A percentile compares a stretch with the other conserved stretches of the same genome.
phyloP scores from a whole-genome alignment of 345 rosid species.

The Brassica juncea region DNA sequence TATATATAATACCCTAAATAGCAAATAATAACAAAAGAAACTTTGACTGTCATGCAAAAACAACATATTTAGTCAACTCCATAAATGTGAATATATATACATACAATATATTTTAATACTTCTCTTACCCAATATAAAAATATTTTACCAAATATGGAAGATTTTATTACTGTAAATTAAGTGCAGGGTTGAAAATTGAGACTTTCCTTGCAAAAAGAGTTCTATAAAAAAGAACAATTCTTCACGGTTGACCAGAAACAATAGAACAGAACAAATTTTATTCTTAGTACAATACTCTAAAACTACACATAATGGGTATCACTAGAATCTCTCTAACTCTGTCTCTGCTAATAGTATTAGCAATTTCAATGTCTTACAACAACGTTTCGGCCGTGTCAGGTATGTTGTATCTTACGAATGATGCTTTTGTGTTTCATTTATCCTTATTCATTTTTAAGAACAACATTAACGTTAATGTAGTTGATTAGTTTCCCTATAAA shows the following conservation, averaged over 20 bases:
- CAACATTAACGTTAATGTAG: too few species aligned
- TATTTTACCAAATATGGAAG: neutral
- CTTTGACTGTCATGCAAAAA: neutral
- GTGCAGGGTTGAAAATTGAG: neutral
- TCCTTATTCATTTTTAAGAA: neutral
- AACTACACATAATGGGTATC: slow-evolving; percentile 3
- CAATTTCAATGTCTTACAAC: neutral
- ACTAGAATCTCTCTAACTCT: neutral
- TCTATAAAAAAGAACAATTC: neutral
- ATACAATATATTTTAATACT: neutral
- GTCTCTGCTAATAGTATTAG: neutral
- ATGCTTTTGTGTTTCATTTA: neutral
- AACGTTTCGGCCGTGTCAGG: neutral
- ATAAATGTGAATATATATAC: neutral
- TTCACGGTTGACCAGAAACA: neutral
- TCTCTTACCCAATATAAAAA: neutral
- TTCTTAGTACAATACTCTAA: neutral
- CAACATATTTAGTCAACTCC: neutral
- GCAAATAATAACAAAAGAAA: neutral
- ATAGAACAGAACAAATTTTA: neutral
- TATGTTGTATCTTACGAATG: neutral
- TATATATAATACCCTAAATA: neutral
- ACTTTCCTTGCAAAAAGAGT: neutral
- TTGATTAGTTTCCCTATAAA: too few species aligned
- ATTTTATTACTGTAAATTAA: neutral